Base-by-base conservation (phyloP, 345 rosid species). In the Physaria fendleri region DNA sequence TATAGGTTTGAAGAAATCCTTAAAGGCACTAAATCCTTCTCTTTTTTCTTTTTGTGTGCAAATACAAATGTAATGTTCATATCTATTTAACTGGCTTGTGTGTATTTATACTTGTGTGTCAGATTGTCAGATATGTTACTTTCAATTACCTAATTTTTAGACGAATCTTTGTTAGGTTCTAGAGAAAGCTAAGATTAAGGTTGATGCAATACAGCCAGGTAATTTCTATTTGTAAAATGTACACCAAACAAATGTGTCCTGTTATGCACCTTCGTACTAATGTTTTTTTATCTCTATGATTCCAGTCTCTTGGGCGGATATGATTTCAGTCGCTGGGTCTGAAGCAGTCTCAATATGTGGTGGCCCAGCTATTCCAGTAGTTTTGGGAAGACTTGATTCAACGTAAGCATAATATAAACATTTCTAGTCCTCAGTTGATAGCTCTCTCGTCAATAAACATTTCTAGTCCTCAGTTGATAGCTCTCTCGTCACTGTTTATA, bases 231-330 rank as follows among this genome's bases (percentile, higher is more conserved):
- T 52, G 52, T n/a, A n/a, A 61, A 57, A 56, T 56, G 44, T 22
- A n/a, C 43, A 42, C 45, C 65, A 52, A 59, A 46, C 49, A 14
- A 40, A 48, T 45, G 28, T 44, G 43, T 47, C 43, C n/a, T 59
- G 25, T 38, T 56, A 53, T 48, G 28, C 11, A 22, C 25, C 27
- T 39, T 24, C 32, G 24, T 59, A 51, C 73, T 74, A 68, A 48
- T 65, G 21, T n/a, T 50, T 44, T 28, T 51, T 44, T 62, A 59
- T 38, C 37, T 74, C 34, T 74, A 50, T 56, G 9, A 23, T 61
- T 11, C 77, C 70, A 92, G 96, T 88, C 37, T 88, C 98, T 18
- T 88, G 98, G 98, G 92, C 96, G 2, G 98, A 91, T 79, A 80
- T 84, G 87, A 91, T 88, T 49, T 77, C 90, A 73, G 81, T 88